These are phyloP conservation scores for Backusella macrospora DNA, from an alignment of 192 early-diverging fungal genomes.

Conservation along the genomic window DNA sequence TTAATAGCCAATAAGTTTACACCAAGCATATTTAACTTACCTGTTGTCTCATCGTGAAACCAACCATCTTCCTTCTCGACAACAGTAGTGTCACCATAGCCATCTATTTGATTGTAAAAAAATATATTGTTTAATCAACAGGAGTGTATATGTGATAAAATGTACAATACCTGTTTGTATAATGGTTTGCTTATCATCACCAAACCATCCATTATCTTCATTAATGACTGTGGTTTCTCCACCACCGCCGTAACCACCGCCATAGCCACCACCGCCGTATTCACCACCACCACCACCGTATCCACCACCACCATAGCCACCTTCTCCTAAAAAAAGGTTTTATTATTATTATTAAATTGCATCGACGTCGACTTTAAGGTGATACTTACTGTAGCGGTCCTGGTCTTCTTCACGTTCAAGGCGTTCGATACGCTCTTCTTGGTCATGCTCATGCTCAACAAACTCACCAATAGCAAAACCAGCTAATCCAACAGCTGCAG, in stretches of 20 bases:
- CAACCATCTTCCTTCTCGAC: conserved; percentile 35
- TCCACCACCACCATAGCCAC: not conserved
- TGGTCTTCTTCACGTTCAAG: conserved; percentile 22
- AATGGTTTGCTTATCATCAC: conserved; percentile 33
- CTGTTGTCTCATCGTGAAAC: conserved; percentile 33
- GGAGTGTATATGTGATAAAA: not conserved
- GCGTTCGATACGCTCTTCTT: conserved; percentile 28
- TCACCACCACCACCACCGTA: not conserved
- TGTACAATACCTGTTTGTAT: conserved; percentile 25
- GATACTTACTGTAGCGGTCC: conserved; percentile 18
- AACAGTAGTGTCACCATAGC: conserved; percentile 33
- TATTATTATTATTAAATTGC: not conserved
- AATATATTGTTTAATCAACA: not conserved
- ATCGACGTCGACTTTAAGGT: not conserved
- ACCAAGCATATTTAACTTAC: not conserved
- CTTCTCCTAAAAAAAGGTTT: not conserved
- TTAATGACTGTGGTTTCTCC: conserved; percentile 35
- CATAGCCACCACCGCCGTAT: not conserved
- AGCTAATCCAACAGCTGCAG: conserved; percentile 33
- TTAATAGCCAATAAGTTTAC: not conserved
- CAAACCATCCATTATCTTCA: conserved; percentile 38
- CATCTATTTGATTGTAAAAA: conserved; percentile 13
- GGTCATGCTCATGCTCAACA: conserved; percentile 36
- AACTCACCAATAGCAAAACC: conserved; percentile 38
- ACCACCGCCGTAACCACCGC: conserved; percentile 9